These are phyloP conservation scores for Neonectria punicea DNA, from an alignment of 2,329 filamentous ascomycete genomes.

Conservation along the genomic window DNA sequence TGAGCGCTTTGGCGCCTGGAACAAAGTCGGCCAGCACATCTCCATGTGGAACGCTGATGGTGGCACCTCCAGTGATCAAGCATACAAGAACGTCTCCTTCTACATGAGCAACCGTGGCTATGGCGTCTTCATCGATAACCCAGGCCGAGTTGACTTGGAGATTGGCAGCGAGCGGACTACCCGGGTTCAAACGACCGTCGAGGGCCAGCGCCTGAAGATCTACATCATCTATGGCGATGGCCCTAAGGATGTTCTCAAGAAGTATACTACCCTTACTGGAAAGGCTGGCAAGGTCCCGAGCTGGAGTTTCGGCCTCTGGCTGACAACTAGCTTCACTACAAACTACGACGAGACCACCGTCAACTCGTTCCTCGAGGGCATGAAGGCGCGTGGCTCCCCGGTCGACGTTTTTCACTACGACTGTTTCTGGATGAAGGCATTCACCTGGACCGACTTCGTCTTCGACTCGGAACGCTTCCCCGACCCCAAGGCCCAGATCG, in stretches of 20 bases:
- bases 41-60: conserved; percentile 72
- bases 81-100: conserved; percentile 78
- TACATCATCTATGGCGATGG: conserved; percentile 78
- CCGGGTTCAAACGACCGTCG: conserved; percentile 74
- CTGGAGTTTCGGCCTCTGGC: conserved; percentile 82
- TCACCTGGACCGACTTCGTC: conserved; percentile 79
- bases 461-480: conserved; percentile 77
- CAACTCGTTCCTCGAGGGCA: conserved; percentile 73
- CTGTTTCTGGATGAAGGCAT: conserved; percentile 81
- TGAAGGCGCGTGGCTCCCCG: conserved; percentile 71
- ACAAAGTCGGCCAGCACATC: conserved; percentile 78
- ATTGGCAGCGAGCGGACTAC: conserved; percentile 79
- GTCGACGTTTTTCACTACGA: conserved; percentile 81
- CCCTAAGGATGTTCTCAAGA: conserved; percentile 76
- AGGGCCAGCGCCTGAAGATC: conserved; percentile 77
- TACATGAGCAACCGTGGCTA: conserved; percentile 79
- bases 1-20: conserved; percentile 80
- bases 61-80: conserved; percentile 75
- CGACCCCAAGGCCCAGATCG: conserved; percentile 72
- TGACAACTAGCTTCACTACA: conserved; percentile 81
- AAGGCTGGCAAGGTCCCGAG: conserved; percentile 71
- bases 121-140: conserved; percentile 78
- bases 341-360: conserved; percentile 78
- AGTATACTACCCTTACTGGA: conserved; percentile 76
- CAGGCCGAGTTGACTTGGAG: conserved; percentile 76